phyloP scores from a whole-genome alignment of 495 filamentous ascomycete species.

The Hyaloscypha hepaticicola region DNA sequence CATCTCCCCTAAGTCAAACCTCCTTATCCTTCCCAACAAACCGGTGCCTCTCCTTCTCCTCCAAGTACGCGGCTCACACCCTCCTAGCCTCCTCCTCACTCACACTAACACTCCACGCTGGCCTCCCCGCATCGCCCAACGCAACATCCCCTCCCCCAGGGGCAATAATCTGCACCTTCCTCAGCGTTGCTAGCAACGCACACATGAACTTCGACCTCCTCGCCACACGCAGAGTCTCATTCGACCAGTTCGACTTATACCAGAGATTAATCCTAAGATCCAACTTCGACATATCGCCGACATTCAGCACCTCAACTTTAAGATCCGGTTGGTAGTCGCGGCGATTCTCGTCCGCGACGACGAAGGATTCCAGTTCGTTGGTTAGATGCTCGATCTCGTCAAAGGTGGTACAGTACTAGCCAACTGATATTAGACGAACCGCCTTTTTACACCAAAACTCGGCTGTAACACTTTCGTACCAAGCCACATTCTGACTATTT shows the following conservation, averaged over 20 bases:
- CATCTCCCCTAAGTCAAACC: no score
- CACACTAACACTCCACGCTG: constrained; percentile 59
- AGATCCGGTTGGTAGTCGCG: constrained; percentile 71
- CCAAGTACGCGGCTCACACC: not conserved
- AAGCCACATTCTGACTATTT: no score
- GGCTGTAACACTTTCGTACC: no score
- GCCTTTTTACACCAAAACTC: no score
- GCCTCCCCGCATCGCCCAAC: constrained; percentile 54
- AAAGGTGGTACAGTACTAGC: no score
- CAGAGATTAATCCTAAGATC: constrained; percentile 64
- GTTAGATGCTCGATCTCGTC: constrained; percentile 49
- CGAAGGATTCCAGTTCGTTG: constrained; percentile 64
- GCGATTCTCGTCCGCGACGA: constrained; percentile 65
- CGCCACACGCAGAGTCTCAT: constrained; percentile 66
- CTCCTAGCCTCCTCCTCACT: constrained; percentile 46
- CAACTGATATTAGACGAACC: no score
- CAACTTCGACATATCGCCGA: constrained; percentile 72
- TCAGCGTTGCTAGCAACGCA: constrained; percentile 67
- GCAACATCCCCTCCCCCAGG: constrained; percentile 57
- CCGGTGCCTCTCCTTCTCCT: no score
- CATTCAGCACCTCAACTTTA: constrained; percentile 61
- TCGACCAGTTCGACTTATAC: constrained; percentile 76
- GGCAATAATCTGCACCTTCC: constrained; percentile 66
- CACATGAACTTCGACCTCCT: constrained; percentile 81
- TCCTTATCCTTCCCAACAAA: no score